Evolutionary conservation across 2,329 filamentous ascomycete genomes (phyloP), one percentile per base, ranked within the genome.

Genomic region (Exophiala mesophila): DNA sequence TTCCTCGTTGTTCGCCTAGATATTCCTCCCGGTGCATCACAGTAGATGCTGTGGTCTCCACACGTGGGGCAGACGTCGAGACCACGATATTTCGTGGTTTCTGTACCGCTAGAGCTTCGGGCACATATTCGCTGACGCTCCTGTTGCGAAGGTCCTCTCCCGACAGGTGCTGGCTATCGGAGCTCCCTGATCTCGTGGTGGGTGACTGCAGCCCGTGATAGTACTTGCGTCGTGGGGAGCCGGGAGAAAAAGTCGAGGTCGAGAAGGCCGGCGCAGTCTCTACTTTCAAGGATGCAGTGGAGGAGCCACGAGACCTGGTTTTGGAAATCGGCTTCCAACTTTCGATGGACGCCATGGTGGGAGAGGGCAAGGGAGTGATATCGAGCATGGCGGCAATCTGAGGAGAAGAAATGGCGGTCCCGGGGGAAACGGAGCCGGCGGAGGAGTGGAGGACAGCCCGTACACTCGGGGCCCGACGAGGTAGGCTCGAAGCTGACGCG

Each of bases 91-190:
- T 82, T 31, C 88, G 78, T 21, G 70, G 67, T 57, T 80, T 85
- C 1, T 82, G 74, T 36, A 84, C 75, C 31, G 80, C 73, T 51
- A 83, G 70, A 4, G 77, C 69, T 40, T 92, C 85, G 2, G 88
- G 88, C 0, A 80, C 74, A 63, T 94, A 95, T 52, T 96, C 89
- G 67, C 88, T 95, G 18, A 92, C 69, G 63, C 89, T 96, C 55
- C 89, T 77, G 61, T 92, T 88, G 45, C 85, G 77, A 9, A 71
- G 55, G 26, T 55, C 41, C 15, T 49, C 55, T 8, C 50, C 50
- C 13, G 39, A 15, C 24, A 48, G 47, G 16, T 52, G 49, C 20
- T 52, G 47, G 16, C 55, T 35, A 26, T 54, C 53, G 6, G 46
- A 32, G 7, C 41, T 35, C 16, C 39, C 36, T 7, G 46, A 36